Conservation (phyloP, 306 rosid species). For the Abrus precatorius region DNA sequence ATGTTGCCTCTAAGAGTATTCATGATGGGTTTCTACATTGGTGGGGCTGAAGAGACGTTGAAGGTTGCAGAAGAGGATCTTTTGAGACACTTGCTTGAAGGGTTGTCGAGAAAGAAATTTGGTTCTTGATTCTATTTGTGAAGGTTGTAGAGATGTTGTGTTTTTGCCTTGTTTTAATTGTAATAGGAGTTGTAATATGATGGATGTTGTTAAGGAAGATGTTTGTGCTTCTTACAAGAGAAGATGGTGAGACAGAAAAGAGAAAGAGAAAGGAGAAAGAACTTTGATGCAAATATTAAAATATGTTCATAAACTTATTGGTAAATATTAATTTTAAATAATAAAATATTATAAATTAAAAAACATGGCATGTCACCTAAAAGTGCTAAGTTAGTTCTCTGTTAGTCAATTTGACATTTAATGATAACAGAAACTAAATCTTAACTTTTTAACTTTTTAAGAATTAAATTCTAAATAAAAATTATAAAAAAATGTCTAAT, state of each 20-base stretch:
- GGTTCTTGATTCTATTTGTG: slow-evolving; percentile 64
- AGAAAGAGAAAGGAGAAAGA: no score
- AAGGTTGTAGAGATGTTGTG: slow-evolving; percentile 83
- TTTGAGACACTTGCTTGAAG: slow-evolving; percentile 67
- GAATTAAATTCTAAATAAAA: no score
- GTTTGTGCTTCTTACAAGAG: slow-evolving; percentile 42
- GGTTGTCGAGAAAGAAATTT: slow-evolving; percentile 63
- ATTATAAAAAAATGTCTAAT: no score
- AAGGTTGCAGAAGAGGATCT: slow-evolving; percentile 72
- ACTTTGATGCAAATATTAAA: no score
- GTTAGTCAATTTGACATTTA: no score
- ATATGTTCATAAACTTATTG: no score
- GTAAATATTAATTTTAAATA: no score
- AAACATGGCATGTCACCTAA: no score
- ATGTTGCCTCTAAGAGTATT: slow-evolving; percentile 75
- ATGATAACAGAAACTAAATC: no score
- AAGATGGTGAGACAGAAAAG: background rate
- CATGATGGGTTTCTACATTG: slow-evolving; percentile 76
- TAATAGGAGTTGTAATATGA: slow-evolving; percentile 80
- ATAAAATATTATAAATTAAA: no score
- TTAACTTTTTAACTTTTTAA: no score
- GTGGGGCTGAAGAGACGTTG: slow-evolving; percentile 76
- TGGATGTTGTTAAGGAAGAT: slow-evolving; percentile 32
- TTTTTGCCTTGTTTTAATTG: slow-evolving; percentile 85
- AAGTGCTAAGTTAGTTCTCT: no score